A percentile compares a stretch with the other conserved stretches of the same genome.
Evolutionary conservation across 2,329 filamentous ascomycete genomes (phyloP).

Genomic region (Colletotrichum filicis): DNA sequence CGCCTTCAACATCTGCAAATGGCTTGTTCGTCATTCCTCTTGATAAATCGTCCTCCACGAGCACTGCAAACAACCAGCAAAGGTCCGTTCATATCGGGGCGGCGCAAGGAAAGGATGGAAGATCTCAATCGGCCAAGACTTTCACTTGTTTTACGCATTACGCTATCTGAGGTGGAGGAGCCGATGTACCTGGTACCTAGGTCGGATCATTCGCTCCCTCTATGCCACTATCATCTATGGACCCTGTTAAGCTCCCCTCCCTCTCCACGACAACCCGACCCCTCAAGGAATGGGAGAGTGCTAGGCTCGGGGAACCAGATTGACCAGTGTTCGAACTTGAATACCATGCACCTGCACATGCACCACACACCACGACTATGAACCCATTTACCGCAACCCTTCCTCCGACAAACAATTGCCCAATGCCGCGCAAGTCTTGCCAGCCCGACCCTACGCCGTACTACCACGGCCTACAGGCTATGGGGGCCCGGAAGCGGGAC

Average conservation of each 20-base stretch:
- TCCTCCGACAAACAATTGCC: neutral
- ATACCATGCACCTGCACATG: constrained; percentile 12
- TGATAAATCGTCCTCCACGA: neutral
- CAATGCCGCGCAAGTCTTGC: constrained; percentile 2
- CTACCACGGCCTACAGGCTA: neutral
- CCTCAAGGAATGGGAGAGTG: neutral
- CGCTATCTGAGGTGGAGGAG: neutral
- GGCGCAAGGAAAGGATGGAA: neutral
- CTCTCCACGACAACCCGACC: constrained; percentile 13
- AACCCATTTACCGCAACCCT: neutral
- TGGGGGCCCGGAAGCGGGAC: neutral
- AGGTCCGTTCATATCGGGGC: neutral
- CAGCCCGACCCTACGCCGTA: neutral
- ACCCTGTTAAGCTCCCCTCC: neutral
- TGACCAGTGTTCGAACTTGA: constrained; percentile 17
- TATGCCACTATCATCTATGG: neutral
- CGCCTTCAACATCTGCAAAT: neutral
- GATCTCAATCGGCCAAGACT: constrained; percentile 21
- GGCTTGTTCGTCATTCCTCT: neutral
- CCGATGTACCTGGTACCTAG: constrained; percentile 22
- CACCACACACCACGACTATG: neutral
- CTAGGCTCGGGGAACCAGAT: neutral
- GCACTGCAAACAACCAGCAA: neutral
- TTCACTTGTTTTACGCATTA: neutral
- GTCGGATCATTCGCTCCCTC: neutral